These are phyloP conservation scores for Lodderomyces jiufengensis DNA, from an alignment of 1,139 yeast genomes.

Conservation along the genomic window DNA sequence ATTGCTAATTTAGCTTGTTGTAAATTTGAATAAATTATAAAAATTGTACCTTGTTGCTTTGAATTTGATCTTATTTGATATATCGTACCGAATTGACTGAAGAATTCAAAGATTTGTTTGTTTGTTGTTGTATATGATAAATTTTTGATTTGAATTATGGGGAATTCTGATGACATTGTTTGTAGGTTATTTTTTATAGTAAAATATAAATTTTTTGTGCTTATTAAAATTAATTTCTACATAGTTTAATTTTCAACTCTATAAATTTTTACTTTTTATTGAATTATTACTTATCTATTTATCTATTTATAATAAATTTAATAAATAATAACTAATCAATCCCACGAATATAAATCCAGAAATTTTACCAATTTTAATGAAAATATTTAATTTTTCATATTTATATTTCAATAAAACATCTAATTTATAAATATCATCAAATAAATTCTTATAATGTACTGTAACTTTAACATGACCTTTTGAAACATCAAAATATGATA, in stretches of 20 bases:
- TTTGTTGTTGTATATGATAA: constrained; percentile 52
- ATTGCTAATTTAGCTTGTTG: constrained; percentile 49
- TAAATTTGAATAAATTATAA: constrained; percentile 51
- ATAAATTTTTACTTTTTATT: no score
- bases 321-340: constrained; percentile 53
- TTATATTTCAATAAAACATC: constrained; percentile 61
- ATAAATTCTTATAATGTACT: constrained; percentile 56
- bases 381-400: constrained; percentile 50
- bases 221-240: no score
- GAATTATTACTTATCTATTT: no score
- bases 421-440: constrained; percentile 64
- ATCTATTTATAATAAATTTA: constrained; percentile 32
- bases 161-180: constrained; percentile 20
- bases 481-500: constrained; percentile 71
- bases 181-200: no score
- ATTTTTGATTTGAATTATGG: constrained; percentile 56
- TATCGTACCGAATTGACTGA: constrained; percentile 56
- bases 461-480: constrained; percentile 80
- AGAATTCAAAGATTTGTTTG: constrained; percentile 48
- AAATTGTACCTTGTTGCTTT: constrained; percentile 46
- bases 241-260: no score
- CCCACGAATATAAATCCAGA: constrained; percentile 63
- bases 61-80: constrained; percentile 48
- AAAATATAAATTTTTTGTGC: no score
- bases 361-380: constrained; percentile 64